Percentiles rank a stretch among this genome's conserved stretches.
Evolutionary conservation across 2,329 filamentous ascomycete species (phyloP).

Genomic region (Acrodontium crateriforme): DNA sequence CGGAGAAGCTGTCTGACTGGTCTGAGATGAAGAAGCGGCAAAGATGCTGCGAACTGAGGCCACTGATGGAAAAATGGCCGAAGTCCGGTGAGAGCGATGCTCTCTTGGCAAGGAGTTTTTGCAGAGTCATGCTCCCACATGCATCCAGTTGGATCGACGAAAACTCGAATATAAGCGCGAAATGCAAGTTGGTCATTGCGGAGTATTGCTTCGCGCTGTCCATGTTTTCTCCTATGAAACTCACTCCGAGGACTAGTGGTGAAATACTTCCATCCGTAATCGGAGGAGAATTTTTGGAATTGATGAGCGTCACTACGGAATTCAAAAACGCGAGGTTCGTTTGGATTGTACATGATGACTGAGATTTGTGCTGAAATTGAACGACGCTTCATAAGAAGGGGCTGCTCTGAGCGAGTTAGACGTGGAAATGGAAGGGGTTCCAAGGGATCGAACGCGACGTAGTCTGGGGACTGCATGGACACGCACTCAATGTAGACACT

Average conservation of each 20-base stretch:
- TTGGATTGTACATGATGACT: slow-evolving; percentile 49
- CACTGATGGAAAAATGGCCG: slow-evolving; percentile 28
- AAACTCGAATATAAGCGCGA: slow-evolving; percentile 45
- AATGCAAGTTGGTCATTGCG: slow-evolving; percentile 48
- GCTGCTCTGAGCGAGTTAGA: slow-evolving; percentile 9
- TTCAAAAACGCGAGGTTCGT: slow-evolving; percentile 45
- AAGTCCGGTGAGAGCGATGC: slow-evolving; percentile 43
- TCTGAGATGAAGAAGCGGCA: slow-evolving; percentile 46
- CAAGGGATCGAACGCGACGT: slow-evolving; percentile 14
- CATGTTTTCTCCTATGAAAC: slow-evolving; percentile 42
- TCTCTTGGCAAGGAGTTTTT: slow-evolving; percentile 13
- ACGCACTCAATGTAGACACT: slow-evolving; percentile 50
- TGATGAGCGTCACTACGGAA: slow-evolving; percentile 44
- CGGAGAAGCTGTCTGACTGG: slow-evolving; percentile 46
- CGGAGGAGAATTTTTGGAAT: slow-evolving; percentile 43
- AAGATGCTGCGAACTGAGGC: slow-evolving; percentile 34
- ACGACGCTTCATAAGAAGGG: slow-evolving; percentile 24
- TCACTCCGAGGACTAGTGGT: slow-evolving; percentile 42
- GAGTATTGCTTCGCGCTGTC: slow-evolving; percentile 44
- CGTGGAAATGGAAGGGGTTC: slow-evolving; percentile 16
- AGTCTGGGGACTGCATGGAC: slow-evolving; percentile 24
- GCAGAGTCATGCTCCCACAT: slow-evolving; percentile 41
- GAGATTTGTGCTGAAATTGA: slow-evolving; percentile 45
- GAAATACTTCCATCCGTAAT: slow-evolving; percentile 53
- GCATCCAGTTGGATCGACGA: slow-evolving; percentile 46